These are phyloP conservation scores for Lyophyllum decastes DNA, from an alignment of 768 basidiomycete genomes.

Conservation along the genomic window DNA sequence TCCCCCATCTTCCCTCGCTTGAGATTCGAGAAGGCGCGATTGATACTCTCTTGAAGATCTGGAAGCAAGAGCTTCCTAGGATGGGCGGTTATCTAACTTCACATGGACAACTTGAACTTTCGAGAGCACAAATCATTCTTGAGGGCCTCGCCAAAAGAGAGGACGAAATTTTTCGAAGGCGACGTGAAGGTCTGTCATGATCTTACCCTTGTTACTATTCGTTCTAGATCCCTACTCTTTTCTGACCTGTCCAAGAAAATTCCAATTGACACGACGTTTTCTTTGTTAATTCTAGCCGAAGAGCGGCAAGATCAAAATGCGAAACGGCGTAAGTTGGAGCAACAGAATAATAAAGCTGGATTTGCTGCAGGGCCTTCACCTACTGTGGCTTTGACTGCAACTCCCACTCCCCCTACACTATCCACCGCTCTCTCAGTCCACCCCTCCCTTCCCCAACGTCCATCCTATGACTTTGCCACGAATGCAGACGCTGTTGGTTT, in stretches of 20 bases:
- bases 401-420: conserved; percentile 41
- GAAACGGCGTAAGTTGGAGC: conserved; percentile 80
- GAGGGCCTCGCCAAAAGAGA: conserved; percentile 93
- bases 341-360: conserved; percentile 40
- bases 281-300: conserved; percentile 65
- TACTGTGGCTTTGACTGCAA: conserved; percentile 46
- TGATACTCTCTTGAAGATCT: conserved; percentile 93
- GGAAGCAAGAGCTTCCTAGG: conserved; percentile 88
- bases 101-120: conserved; percentile 84
- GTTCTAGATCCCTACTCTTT: conserved; percentile 11
- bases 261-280: conserved; percentile 26
- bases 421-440: conserved; percentile 38
- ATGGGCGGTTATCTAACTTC: conserved; percentile 99
- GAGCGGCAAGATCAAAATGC: conserved; percentile 90
- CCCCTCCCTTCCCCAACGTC: conserved; percentile 66
- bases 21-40: conserved; percentile 99
- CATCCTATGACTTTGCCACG: conserved; percentile 68
- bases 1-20: conserved; percentile 96
- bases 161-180: conserved; percentile 91
- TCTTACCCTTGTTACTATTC: conserved; percentile 13
- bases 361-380: conserved; percentile 48
- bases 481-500: conserved; percentile 79
- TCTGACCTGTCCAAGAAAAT: conserved; percentile 18
- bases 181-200: conserved; percentile 81
- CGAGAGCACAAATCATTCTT: conserved; percentile 90